Percentiles rank a stretch among this genome's conserved stretches.
Conservation (phyloP, 257 asterid species). For the Primulina tabacum region DNA sequence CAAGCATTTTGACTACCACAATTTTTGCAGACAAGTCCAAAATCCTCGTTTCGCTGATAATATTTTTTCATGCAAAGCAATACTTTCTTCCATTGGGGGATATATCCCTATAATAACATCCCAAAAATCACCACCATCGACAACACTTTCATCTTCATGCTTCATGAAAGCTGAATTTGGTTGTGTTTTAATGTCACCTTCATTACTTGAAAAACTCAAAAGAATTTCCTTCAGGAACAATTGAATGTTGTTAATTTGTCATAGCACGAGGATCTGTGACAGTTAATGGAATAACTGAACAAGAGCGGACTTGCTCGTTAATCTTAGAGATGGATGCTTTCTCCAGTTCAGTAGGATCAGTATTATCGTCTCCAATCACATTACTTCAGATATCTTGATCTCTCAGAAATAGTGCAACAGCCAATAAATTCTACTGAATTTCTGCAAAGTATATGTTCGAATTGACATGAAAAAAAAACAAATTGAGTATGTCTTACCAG, state of each 20-base stretch:
- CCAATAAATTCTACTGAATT: slow-evolving; percentile 21
- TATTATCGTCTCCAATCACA: too few species aligned
- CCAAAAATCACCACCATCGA: too few species aligned
- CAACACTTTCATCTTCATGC: too few species aligned
- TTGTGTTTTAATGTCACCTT: slow-evolving; percentile 31
- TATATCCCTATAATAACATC: slow-evolving; percentile 41
- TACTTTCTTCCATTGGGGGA: slow-evolving; percentile 71
- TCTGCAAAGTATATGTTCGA: slow-evolving; percentile 13
- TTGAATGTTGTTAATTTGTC: slow-evolving; percentile 28
- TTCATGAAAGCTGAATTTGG: slow-evolving; percentile 16
- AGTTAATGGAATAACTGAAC: slow-evolving; percentile 49
- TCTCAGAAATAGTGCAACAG: slow-evolving; percentile 37
- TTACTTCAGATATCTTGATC: slow-evolving; percentile 19
- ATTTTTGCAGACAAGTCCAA: slow-evolving; percentile 39
- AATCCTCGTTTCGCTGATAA: slow-evolving; percentile 44
- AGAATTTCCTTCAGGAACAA: slow-evolving; percentile 33
- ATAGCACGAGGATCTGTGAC: slow-evolving; percentile 69
- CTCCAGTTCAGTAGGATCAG: too few species aligned
- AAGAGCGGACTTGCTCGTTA: slow-evolving; percentile 26
- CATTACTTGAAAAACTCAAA: slow-evolving; percentile 24
- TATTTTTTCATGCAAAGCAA: slow-evolving; percentile 61
- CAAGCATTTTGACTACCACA: slow-evolving; percentile 37
- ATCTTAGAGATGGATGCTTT: too few species aligned
- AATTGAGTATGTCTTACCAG: slow-evolving; percentile 41
- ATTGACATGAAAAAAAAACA: slow-evolving; percentile 18